Percentiles rank a stretch among this genome's conserved stretches.
phyloP scores from a whole-genome alignment of 305 asterid genomes.

The Rubia balearica region DNA sequence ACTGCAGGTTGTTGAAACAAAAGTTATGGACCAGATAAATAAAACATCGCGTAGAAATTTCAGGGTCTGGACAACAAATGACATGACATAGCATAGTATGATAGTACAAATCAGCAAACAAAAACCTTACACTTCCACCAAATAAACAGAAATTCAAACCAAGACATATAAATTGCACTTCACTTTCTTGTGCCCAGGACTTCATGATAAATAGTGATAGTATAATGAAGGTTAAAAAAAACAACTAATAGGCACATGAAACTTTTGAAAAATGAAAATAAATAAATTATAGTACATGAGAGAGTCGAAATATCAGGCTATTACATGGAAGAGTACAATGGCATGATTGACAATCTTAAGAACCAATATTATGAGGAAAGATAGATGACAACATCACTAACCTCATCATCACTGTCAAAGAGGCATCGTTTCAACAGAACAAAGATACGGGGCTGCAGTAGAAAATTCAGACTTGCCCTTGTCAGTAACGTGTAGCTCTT shows the following conservation, averaged over 20 bases:
- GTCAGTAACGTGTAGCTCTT: conserved; percentile 19
- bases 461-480: conserved; percentile 15
- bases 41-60: not conserved
- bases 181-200: not conserved
- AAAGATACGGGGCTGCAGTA: conserved; percentile 82
- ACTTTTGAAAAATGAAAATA: not conserved
- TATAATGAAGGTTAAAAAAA: not conserved
- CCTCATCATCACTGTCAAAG: conserved; percentile 92
- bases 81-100: not conserved
- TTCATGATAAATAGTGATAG: not conserved
- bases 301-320: not conserved
- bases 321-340: not conserved
- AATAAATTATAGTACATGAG: not conserved
- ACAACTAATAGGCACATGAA: not conserved
- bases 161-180: not conserved
- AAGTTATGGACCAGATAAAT: not conserved
- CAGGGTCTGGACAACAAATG: not conserved
- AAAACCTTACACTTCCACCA: not conserved
- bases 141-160: not conserved
- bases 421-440: conserved; percentile 86
- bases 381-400: conserved; percentile 21
- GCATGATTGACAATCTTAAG: not conserved
- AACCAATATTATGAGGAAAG: not conserved
- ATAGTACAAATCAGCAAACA: not conserved
- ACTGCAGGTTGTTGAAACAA: not conserved